Evolutionary conservation across 2,329 filamentous ascomycete species (phyloP).

Genomic region (Penicillium hordei): DNA sequence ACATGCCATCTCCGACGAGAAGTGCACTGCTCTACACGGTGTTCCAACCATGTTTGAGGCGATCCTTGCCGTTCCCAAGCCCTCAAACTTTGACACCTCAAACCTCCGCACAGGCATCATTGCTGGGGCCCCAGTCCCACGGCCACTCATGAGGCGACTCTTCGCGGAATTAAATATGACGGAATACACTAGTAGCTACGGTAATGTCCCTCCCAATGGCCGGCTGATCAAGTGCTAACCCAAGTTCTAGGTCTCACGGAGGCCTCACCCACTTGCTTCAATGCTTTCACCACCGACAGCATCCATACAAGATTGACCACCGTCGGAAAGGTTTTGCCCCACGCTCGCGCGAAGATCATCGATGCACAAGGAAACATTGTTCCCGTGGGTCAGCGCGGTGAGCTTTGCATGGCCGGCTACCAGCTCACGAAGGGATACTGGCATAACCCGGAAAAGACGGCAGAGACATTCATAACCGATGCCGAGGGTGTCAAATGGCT

Average conservation of each 20-base stretch:
- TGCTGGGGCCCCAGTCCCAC: constrained; percentile 73
- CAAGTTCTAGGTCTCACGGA: constrained; percentile 63
- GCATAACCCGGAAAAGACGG: constrained; percentile 72
- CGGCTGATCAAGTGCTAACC: neutral
- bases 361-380: constrained; percentile 63
- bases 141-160: constrained; percentile 71
- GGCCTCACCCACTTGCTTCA: constrained; percentile 77
- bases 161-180: constrained; percentile 71
- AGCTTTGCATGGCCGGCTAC: constrained; percentile 77
- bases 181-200: constrained; percentile 68
- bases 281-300: constrained; percentile 71
- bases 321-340: constrained; percentile 74
- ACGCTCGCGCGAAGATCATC: constrained; percentile 74
- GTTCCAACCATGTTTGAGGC: constrained; percentile 84
- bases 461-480: constrained; percentile 68
- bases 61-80: constrained; percentile 52
- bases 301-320: constrained; percentile 67
- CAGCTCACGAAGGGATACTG: constrained; percentile 64
- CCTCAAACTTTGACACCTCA: constrained; percentile 49
- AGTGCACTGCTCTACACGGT: constrained; percentile 73
- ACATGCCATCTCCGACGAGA: constrained; percentile 64
- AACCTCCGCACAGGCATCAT: constrained; percentile 73
- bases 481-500: constrained; percentile 60
- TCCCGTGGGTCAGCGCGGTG: constrained; percentile 66
- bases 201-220: constrained; percentile 11